A percentile compares a stretch with the other conserved stretches of the same genome.
Evolutionary conservation across 805 yeast species (phyloP).

Genomic region (Priceomyces castillae): DNA sequence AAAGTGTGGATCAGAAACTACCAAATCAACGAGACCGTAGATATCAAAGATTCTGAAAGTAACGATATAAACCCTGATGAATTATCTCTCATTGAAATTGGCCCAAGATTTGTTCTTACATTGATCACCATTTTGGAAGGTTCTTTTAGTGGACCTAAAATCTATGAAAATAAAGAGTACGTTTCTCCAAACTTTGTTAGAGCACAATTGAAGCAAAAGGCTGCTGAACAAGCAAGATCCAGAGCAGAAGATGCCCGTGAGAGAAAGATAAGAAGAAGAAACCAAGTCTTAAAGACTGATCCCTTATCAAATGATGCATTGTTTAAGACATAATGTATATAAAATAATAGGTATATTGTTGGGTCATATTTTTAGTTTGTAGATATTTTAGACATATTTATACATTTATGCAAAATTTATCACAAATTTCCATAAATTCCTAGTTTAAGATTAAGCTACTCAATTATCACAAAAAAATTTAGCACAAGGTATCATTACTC

Average conservation of each 20-base stretch:
- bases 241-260: slow-evolving; percentile 79
- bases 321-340: slow-evolving; percentile 47
- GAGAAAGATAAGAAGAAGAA: slow-evolving; percentile 73
- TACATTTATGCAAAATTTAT: too few species aligned
- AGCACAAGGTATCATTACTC: too few species aligned
- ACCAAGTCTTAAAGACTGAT: slow-evolving; percentile 69
- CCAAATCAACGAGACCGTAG: slow-evolving; percentile 72
- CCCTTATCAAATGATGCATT: slow-evolving; percentile 78
- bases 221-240: slow-evolving; percentile 72
- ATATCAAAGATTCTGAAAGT: slow-evolving; percentile 53
- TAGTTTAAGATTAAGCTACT: too few species aligned
- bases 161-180: slow-evolving; percentile 93
- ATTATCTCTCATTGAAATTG: slow-evolving; percentile 84
- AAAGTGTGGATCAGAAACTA: slow-evolving; percentile 95
- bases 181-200: slow-evolving; percentile 95
- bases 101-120: slow-evolving; percentile 94
- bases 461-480: too few species aligned
- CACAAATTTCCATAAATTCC: too few species aligned
- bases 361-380: too few species aligned
- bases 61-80: slow-evolving; percentile 49
- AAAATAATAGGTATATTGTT: neutral
- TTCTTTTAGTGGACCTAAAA: slow-evolving; percentile 96
- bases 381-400: too few species aligned
- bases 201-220: slow-evolving; percentile 77
- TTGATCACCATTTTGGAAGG: slow-evolving; percentile 91